phyloP scores from a whole-genome alignment of 78 protist species.

The Tieghemostelium lacteum region DNA sequence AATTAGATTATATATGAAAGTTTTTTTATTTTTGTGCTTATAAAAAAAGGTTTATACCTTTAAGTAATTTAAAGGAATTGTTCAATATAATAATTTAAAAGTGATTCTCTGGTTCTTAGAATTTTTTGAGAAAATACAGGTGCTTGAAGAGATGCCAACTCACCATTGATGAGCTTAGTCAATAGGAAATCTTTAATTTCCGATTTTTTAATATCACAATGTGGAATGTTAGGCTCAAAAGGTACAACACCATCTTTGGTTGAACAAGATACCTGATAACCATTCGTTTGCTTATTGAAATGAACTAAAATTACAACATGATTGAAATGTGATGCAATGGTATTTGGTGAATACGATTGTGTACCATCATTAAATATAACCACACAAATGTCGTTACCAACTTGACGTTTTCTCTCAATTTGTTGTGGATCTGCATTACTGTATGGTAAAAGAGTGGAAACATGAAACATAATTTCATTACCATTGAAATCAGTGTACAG shows the following conservation, averaged over 20 bases:
- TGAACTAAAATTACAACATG: slow-evolving; percentile 68
- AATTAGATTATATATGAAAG: no score
- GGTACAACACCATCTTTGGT: slow-evolving; percentile 60
- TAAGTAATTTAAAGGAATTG: slow-evolving; percentile 38
- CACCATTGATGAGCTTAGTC: slow-evolving; percentile 68
- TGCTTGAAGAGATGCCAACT: slow-evolving; percentile 53
- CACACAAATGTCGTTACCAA: slow-evolving; percentile 83
- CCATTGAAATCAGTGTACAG: slow-evolving; percentile 43
- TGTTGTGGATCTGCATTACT: slow-evolving; percentile 62
- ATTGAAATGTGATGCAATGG: slow-evolving; percentile 69
- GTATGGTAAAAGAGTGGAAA: slow-evolving; percentile 74
- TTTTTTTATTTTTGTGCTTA: no score
- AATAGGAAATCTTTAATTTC: slow-evolving; percentile 49
- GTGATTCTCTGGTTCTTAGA: slow-evolving; percentile 59
- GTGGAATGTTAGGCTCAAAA: slow-evolving; percentile 38
- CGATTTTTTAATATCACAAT: background rate
- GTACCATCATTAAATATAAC: slow-evolving; percentile 79
- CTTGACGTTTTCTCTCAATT: slow-evolving; percentile 77
- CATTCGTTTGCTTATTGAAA: slow-evolving; percentile 21
- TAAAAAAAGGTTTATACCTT: no score
- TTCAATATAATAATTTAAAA: slow-evolving; percentile 61
- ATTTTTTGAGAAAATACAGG: slow-evolving; percentile 55
- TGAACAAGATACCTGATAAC: slow-evolving; percentile 44
- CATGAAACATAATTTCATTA: slow-evolving; percentile 85
- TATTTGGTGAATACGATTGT: slow-evolving; percentile 29